These are phyloP conservation scores for Linaria vulgaris DNA, from an alignment of 257 asterid genomes.

Conservation along the genomic window DNA sequence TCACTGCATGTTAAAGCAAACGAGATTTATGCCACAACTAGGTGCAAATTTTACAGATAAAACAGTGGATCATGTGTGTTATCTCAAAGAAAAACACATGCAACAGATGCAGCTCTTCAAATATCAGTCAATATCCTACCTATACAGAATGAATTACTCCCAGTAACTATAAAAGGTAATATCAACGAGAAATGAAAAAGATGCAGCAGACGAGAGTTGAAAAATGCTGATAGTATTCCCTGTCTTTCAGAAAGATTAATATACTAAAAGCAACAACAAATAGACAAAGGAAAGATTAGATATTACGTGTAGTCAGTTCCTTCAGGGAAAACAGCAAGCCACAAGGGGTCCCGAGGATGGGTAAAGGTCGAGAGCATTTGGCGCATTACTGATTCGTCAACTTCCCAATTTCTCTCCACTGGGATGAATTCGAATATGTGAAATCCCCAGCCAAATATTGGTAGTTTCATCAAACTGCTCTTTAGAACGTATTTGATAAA, in stretches of 20 bases:
- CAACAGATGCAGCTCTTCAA: conserved; percentile 3
- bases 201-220: too few species aligned
- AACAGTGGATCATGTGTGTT: not conserved
- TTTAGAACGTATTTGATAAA: conserved; percentile 78
- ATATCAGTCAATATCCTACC: not conserved
- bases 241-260: too few species aligned
- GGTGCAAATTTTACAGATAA: not conserved
- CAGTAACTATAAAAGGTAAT: not conserved
- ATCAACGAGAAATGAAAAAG: not conserved
- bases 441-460: conserved; percentile 92
- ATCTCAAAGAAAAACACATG: not conserved
- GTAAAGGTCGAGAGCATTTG: conserved; percentile 58
- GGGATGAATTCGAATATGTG: conserved; percentile 87
- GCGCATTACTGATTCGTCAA: conserved; percentile 58
- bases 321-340: conserved; percentile 97
- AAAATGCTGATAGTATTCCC: too few species aligned
- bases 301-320: conserved; percentile 90
- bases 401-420: conserved; percentile 92
- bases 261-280: conserved; percentile 1
- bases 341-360: conserved; percentile 62
- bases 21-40: conserved; percentile 13
- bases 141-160: not conserved
- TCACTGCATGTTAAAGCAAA: conserved; percentile 52
- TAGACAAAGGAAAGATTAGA: conserved; percentile 28
- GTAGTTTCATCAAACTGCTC: conserved; percentile 88